phyloP scores from a whole-genome alignment of 352 stramenopile species.

The Globisporangium lucens region DNA sequence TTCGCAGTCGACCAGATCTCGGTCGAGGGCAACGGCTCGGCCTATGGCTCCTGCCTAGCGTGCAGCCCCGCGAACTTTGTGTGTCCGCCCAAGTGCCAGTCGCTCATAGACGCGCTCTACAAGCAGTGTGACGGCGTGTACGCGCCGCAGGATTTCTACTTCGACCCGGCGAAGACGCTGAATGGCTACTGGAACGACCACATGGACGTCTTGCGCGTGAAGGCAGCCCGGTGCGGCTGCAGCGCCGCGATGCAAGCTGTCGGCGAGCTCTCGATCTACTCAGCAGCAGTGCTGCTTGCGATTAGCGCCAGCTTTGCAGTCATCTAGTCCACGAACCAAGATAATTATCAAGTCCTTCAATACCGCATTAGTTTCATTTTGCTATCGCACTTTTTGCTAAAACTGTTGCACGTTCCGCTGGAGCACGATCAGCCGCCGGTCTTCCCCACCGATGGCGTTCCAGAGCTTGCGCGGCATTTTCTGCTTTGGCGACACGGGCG shows the following conservation, averaged over 20 bases:
- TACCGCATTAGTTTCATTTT: too few relatives aligned
- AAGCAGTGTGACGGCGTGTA: slow-evolving; percentile 60
- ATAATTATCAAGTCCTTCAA: too few relatives aligned
- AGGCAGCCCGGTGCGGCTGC: slow-evolving; percentile 59
- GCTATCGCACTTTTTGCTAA: neutral
- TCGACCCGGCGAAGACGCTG: slow-evolving; percentile 54
- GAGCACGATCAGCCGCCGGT: slow-evolving; percentile 65
- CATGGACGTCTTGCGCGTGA: slow-evolving; percentile 44
- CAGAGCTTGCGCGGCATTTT: slow-evolving; percentile 72
- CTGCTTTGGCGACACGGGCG: slow-evolving; percentile 42
- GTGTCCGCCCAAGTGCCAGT: slow-evolving; percentile 67
- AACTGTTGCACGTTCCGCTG: slow-evolving; percentile 43
- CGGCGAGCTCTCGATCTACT: neutral
- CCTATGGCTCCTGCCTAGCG: slow-evolving; percentile 60
- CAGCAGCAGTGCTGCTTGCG: neutral
- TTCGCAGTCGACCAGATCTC: slow-evolving; percentile 48
- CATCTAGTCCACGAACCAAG: neutral
- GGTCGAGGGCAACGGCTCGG: slow-evolving; percentile 54
- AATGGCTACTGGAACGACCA: slow-evolving; percentile 68
- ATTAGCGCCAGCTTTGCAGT: slow-evolving; percentile 1
- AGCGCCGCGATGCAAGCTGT: slow-evolving; percentile 13
- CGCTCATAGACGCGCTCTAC: slow-evolving; percentile 70
- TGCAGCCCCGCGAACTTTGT: slow-evolving; percentile 49
- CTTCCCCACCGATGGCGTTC: slow-evolving; percentile 74
- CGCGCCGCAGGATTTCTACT: slow-evolving; percentile 54